A percentile compares a stretch with the other conserved stretches of the same genome.
phyloP scores from a whole-genome alignment of 306 rosid species.

The Purshia tridentata region DNA sequence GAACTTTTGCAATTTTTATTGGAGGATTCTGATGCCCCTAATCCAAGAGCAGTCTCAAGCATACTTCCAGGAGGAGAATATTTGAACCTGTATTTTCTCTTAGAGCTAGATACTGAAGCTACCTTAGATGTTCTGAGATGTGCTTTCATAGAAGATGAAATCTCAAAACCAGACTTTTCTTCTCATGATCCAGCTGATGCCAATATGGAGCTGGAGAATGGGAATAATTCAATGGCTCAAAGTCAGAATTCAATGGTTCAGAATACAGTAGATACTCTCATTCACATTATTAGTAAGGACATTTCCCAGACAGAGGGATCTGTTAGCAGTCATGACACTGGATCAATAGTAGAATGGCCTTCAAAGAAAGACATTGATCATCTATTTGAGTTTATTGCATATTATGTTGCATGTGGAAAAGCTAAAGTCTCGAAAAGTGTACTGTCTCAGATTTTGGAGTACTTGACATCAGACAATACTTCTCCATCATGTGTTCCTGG shows the following conservation, averaged over 20 bases:
- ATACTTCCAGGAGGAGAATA: conserved; percentile 32
- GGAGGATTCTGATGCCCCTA: conserved; percentile 45
- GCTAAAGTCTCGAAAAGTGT: conserved; percentile 67
- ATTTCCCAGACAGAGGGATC: conserved; percentile 45
- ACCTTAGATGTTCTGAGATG: conserved; percentile 73
- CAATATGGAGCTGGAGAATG: conserved; percentile 33
- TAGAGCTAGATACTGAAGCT: conserved; percentile 81
- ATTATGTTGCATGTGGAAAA: conserved; percentile 69
- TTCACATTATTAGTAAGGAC: conserved; percentile 52
- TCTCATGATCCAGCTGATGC: conserved; percentile 39
- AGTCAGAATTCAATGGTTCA: conserved; percentile 58
- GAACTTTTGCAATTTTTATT: conserved; percentile 77
- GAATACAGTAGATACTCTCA: conserved; percentile 68
- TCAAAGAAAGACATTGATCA: conserved; percentile 63
- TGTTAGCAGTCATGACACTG: conserved; percentile 34
- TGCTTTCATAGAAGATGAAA: conserved; percentile 64
- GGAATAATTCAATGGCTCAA: conserved; percentile 32
- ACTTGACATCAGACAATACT: conserved; percentile 57
- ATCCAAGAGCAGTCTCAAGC: conserved; percentile 48
- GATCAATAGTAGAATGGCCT: conserved; percentile 53
- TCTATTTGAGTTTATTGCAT: conserved; percentile 75
- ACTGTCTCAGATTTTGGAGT: conserved; percentile 69
- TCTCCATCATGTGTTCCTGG: conserved; percentile 35
- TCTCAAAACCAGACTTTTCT: conserved; percentile 37
- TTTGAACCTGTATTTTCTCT: conserved; percentile 65